Conservation (phyloP, 2,329 filamentous ascomycete genomes). For the Cytospora leucostoma region DNA sequence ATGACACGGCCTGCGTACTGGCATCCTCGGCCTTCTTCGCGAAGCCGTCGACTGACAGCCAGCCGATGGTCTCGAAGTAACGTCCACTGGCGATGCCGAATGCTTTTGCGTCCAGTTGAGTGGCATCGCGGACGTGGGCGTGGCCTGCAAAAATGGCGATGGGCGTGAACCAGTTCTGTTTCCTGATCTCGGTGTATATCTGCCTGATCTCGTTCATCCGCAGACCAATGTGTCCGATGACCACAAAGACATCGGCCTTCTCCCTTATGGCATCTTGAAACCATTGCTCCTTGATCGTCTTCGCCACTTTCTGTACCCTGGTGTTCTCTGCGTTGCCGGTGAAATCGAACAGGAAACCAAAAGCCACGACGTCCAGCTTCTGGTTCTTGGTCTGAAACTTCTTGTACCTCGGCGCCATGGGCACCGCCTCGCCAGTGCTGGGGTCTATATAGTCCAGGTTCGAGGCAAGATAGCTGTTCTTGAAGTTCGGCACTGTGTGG, state of each 20-base stretch:
- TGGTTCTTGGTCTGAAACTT: conserved; percentile 92
- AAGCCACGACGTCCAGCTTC: conserved; percentile 78
- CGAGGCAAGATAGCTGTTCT: conserved; percentile 79
- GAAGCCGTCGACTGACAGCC: conserved; percentile 78
- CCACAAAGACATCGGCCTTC: conserved; percentile 83
- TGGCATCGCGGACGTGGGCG: conserved; percentile 83
- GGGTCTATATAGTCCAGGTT: conserved; percentile 88
- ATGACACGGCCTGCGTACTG: conserved; percentile 51
- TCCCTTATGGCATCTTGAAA: conserved; percentile 84
- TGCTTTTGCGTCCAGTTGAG: conserved; percentile 74
- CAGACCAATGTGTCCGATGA: conserved; percentile 82
- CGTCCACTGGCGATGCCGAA: conserved; percentile 83
- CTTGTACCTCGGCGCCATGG: conserved; percentile 79
- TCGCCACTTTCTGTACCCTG: conserved; percentile 74
- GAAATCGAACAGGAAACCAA: conserved; percentile 96
- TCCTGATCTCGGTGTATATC: conserved; percentile 77
- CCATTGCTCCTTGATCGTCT: conserved; percentile 83
- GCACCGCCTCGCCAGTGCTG: conserved; percentile 67
- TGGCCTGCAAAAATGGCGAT: conserved; percentile 94
- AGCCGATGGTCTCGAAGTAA: conserved; percentile 94
- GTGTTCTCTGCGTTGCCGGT: conserved; percentile 89
- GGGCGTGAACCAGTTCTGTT: conserved; percentile 74
- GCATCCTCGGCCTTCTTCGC: conserved; percentile 39
- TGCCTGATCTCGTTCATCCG: conserved; percentile 76
- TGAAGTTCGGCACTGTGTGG: conserved; percentile 80